phyloP scores from a whole-genome alignment of 805 yeast genomes.

The Saccharomycopsis schoenii region DNA sequence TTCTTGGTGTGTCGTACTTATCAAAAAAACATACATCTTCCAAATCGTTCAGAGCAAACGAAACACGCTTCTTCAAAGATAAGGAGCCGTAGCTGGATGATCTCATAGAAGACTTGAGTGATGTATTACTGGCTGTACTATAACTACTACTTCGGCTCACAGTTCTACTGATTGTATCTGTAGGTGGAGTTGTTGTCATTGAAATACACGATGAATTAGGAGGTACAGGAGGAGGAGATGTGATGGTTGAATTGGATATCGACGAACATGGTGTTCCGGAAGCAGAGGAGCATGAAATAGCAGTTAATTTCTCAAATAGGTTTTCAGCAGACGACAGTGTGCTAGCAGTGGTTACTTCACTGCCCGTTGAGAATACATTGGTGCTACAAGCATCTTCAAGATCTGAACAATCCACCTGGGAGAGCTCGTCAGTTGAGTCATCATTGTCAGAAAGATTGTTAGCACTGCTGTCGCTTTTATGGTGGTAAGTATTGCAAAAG shows the following conservation, averaged over 20 bases:
- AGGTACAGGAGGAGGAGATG: not conserved
- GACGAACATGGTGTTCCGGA: not conserved
- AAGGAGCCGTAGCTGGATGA: not conserved
- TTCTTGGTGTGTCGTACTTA: constrained; percentile 16
- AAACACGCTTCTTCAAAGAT: constrained; percentile 14
- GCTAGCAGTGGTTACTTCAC: not conserved
- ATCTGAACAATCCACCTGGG: not conserved
- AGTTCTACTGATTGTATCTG: not conserved
- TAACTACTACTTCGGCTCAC: not conserved
- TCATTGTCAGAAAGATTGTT: not conserved
- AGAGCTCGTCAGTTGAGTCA: not conserved
- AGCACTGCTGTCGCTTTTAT: not conserved
- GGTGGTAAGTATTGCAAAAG: not conserved
- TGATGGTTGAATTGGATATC: not conserved
- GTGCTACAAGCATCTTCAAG: not conserved
- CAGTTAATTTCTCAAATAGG: not conserved
- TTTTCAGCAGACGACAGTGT: not conserved
- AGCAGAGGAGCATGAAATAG: not conserved
- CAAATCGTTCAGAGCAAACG: constrained; percentile 13
- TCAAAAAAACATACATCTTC: constrained; percentile 18
- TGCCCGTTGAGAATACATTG: not conserved
- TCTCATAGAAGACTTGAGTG: not conserved
- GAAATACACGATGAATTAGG: too few relatives aligned
- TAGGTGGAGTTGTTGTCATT: too few relatives aligned
- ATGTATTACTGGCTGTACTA: not conserved